Evolutionary conservation across 2,329 filamentous ascomycete genomes (phyloP), one percentile per base, ranked within the genome.

Genomic region (Iodosphaeria phyllophila): DNA sequence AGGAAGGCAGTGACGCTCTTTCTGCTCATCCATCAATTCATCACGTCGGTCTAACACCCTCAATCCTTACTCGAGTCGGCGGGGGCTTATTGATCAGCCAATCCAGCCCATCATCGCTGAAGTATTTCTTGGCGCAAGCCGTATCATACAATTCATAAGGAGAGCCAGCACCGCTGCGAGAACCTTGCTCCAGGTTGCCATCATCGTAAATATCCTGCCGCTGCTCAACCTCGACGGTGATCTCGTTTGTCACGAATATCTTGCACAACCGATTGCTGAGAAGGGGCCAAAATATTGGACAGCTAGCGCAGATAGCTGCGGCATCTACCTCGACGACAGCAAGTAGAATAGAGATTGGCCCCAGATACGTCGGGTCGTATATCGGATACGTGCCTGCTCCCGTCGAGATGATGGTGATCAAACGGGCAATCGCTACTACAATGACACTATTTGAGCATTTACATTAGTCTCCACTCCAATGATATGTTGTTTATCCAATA

Each of bases 321-420:
- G 34, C 30, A 23, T 39, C 36, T 7, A 42, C 31, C 23, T 42
- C 39, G 16, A 41, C 34, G 7, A 39, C 33, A 3, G 36, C 36
- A 3, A 42, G 30, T 9, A 42, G 12, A 22, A 41, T 36, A 13
- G 28, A 40, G 26, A 41, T 39, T 4, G 39, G 35, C 4, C 35
- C 42, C 27, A 48, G 47, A 42, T 43, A 48, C 14, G 42, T 43
- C 22, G 42, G 42, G 25, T 48, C 46, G 25, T 43, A 36, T 1
- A 39, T 46, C 5, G 44, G 46, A 24, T 33, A 37, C 1, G 42
- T 45, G 3, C 37, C 39, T 8, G 39, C 40, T 24, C 35, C 31
- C 28, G 47, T 39, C 13, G 42, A 30, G 12, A 47, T 25, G 13
- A 47, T 39, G 12, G 40, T 41, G 5, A 35, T 27, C 8, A 48